Percentiles rank a stretch among this genome's conserved stretches.
Evolutionary conservation across 2,329 filamentous ascomycete species (phyloP).

Genomic region (Cordyceps militaris): DNA sequence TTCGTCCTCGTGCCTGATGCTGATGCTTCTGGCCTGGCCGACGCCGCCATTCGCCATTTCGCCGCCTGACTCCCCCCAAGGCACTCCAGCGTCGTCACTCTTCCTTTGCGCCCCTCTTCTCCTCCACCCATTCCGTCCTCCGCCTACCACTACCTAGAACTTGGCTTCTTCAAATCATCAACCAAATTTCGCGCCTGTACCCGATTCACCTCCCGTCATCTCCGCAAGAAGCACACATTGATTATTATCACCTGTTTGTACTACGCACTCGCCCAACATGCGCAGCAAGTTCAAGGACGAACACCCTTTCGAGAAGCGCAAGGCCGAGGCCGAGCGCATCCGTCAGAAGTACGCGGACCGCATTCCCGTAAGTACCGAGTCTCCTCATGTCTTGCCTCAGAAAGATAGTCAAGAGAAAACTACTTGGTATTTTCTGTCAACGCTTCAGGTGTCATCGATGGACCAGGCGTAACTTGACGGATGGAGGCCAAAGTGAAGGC

Average conservation of each 20-base stretch:
- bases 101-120: conserved; percentile 18
- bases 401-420: neutral
- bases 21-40: neutral
- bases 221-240: neutral
- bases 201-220: neutral
- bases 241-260: conserved; percentile 11
- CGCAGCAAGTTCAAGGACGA: conserved; percentile 99
- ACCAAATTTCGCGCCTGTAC: neutral
- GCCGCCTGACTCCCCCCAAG: conserved; percentile 15
- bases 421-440: neutral
- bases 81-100: conserved; percentile 14
- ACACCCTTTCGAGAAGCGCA: conserved; percentile 99
- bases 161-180: conserved; percentile 8
- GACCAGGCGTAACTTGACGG: neutral
- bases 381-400: neutral
- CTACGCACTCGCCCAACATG: conserved; percentile 54
- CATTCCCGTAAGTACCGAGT: conserved; percentile 75
- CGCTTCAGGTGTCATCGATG: neutral
- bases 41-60: conserved; percentile 5
- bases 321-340: conserved; percentile 98
- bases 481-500: neutral
- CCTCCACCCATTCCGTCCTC: conserved; percentile 21
- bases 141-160: conserved; percentile 18
- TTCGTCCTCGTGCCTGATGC: conserved; percentile 12
- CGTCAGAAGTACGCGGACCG: conserved; percentile 98